phyloP scores from a whole-genome alignment of 495 filamentous ascomycete genomes.

The Penicillium antarcticum region DNA sequence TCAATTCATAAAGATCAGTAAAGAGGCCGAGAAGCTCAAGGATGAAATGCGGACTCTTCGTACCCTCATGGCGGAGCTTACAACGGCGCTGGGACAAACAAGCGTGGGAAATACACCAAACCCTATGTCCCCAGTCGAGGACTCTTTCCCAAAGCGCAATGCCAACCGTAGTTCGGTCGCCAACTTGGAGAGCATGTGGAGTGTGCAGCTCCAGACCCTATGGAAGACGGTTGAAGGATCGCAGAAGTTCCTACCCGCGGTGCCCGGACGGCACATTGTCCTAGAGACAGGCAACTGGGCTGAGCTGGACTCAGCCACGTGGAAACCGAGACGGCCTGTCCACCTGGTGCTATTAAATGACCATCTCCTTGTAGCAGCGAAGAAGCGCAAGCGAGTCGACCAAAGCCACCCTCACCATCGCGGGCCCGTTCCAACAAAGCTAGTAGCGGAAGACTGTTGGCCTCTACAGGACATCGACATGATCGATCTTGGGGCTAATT shows the following conservation, averaged over 20 bases:
- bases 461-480: constrained; percentile 90
- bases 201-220: constrained; percentile 69
- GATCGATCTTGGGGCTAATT: constrained; percentile 71
- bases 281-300: constrained; percentile 89
- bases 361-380: constrained; percentile 83
- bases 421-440: constrained; percentile 66
- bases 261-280: constrained; percentile 86
- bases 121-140: constrained; percentile 45
- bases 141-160: constrained; percentile 46
- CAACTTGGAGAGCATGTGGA: constrained; percentile 95
- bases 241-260: constrained; percentile 91
- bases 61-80: constrained; percentile 85
- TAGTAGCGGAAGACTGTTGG: constrained; percentile 94
- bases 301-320: constrained; percentile 94
- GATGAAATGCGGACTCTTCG: constrained; percentile 89
- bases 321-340: constrained; percentile 81
- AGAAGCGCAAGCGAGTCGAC: constrained; percentile 86
- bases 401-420: constrained; percentile 51
- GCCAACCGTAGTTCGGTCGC: constrained; percentile 64
- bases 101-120: constrained; percentile 46
- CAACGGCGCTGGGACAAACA: constrained; percentile 69
- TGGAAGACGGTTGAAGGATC: constrained; percentile 97
- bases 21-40: constrained; percentile 97
- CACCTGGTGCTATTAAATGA: constrained; percentile 93
- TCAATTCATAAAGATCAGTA: constrained; percentile 98